Conservation (phyloP, 1,284 basidiomycete genomes). For the Trichosporon ovoides region DNA sequence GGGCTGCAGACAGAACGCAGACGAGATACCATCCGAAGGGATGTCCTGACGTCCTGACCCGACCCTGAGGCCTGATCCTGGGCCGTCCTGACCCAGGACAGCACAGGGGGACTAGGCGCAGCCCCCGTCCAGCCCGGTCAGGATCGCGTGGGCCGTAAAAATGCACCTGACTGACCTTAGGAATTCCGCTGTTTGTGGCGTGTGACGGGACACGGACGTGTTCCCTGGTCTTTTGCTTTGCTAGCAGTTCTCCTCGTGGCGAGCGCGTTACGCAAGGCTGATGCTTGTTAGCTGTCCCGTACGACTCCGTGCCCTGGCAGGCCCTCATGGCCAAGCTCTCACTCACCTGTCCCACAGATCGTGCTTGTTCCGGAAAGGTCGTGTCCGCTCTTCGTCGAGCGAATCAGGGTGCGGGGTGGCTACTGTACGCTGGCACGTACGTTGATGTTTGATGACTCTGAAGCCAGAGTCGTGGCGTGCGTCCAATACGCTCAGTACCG, state of each 20-base stretch:
- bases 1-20: background rate
- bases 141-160: background rate
- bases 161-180: conserved; percentile 4
- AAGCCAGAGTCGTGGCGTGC: too few relatives aligned
- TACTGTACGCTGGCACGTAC: background rate
- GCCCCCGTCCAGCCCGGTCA: too few relatives aligned
- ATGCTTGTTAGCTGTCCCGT: background rate
- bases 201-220: background rate
- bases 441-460: background rate
- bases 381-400: background rate
- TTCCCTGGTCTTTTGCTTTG: background rate
- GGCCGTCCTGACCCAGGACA: conserved; percentile 1
- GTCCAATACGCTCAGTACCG: background rate
- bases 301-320: background rate
- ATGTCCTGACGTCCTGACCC: background rate
- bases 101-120: background rate
- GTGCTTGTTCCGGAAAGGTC: background rate
- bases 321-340: background rate
- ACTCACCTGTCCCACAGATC: background rate
- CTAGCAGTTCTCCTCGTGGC: background rate
- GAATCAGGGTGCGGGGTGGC: background rate
- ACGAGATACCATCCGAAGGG: background rate
- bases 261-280: background rate
- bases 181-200: background rate
- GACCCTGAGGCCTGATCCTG: conserved; percentile 3